These are phyloP conservation scores for Smallanthus sonchifolius DNA, from an alignment of 129 eudicot genomes.

Conservation along the genomic window DNA sequence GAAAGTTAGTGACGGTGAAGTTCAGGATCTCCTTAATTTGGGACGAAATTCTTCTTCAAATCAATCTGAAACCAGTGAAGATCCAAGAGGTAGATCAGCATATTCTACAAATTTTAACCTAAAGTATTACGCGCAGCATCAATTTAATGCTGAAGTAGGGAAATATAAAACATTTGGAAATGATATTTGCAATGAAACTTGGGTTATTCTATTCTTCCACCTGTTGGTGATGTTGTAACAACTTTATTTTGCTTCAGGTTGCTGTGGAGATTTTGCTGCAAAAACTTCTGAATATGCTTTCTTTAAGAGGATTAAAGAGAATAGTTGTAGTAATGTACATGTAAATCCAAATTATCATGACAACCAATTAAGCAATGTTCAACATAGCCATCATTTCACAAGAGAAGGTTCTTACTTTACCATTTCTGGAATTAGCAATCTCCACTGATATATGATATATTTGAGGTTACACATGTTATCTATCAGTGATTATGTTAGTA, in stretches of 20 bases:
- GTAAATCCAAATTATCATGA: constrained; percentile 21
- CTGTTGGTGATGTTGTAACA: neutral
- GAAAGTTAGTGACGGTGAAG: constrained; percentile 27
- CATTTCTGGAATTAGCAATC: constrained; percentile 1
- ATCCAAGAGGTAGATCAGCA: constrained; percentile 28
- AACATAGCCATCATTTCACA: constrained; percentile 14
- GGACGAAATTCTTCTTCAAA: constrained; percentile 25
- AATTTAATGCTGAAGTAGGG: neutral
- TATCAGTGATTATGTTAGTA: neutral
- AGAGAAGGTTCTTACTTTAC: constrained; percentile 22
- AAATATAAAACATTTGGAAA: neutral
- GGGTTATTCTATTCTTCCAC: neutral
- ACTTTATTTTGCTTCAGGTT: constrained; percentile 1
- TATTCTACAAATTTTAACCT: neutral
- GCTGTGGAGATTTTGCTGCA: constrained; percentile 46
- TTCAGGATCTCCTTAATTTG: constrained; percentile 18
- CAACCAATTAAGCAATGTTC: constrained; percentile 19
- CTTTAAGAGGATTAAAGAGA: constrained; percentile 55
- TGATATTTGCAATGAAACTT: neutral
- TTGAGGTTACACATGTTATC: neutral
- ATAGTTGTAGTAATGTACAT: constrained; percentile 11
- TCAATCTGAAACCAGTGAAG: constrained; percentile 23
- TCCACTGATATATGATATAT: neutral
- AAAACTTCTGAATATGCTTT: constrained; percentile 79
- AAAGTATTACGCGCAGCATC: neutral